These are phyloP conservation scores for Sarocladium strictum DNA, from an alignment of 2,329 filamentous ascomycete genomes.

Conservation along the genomic window DNA sequence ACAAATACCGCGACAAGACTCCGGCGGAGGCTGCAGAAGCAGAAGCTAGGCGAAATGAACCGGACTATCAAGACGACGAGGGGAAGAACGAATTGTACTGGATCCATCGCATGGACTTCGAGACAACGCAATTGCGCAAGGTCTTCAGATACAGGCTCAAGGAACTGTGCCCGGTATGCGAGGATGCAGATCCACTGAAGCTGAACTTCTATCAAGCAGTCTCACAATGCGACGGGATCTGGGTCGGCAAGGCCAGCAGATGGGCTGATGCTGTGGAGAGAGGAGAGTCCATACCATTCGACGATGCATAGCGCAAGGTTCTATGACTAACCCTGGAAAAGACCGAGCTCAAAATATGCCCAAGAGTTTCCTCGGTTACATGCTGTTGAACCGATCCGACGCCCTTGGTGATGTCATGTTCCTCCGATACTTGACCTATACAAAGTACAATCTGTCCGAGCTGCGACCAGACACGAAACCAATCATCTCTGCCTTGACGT, in stretches of 20 bases:
- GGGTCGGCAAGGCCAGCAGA: constrained; percentile 7
- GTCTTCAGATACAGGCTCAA: constrained; percentile 24
- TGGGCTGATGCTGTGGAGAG: constrained; percentile 12
- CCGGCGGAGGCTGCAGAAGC: constrained; percentile 11
- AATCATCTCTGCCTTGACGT: background rate
- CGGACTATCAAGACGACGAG: constrained; percentile 28
- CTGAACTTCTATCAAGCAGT: constrained; percentile 24
- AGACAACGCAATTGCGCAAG: constrained; percentile 29
- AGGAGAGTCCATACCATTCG: constrained; percentile 10
- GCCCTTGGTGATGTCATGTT: background rate
- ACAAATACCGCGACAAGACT: constrained; percentile 23
- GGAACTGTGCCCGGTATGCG: constrained; percentile 26
- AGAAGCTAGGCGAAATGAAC: background rate
- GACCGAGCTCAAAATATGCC: too few relatives aligned
- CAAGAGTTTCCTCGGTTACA: too few relatives aligned
- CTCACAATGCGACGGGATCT: constrained; percentile 11
- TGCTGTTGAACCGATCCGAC: background rate
- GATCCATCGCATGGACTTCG: constrained; percentile 33
- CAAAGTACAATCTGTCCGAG: background rate
- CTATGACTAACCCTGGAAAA: background rate
- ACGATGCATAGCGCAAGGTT: constrained; percentile 10
- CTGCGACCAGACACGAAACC: background rate
- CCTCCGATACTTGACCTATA: background rate
- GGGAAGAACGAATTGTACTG: constrained; percentile 33
- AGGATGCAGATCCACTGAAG: constrained; percentile 21